Evolutionary conservation across 139 green algal species (phyloP).

Genomic region (Raphidocelis subcapitata): DNA sequence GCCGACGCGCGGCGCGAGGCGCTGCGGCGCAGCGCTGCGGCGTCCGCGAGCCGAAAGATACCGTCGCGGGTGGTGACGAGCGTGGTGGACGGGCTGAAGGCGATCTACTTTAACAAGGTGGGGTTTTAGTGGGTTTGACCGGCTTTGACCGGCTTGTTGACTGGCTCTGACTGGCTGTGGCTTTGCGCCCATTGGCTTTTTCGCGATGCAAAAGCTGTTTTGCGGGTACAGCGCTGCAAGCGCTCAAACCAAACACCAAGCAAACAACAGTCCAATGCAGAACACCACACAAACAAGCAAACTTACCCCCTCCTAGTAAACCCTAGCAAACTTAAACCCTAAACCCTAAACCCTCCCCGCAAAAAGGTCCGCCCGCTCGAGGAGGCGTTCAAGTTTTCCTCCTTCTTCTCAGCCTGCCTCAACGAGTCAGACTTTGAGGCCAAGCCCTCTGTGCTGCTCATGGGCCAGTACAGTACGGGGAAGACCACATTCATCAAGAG

Average conservation of each 20-base stretch:
- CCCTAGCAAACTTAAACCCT: too few relatives aligned
- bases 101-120: constrained; percentile 93
- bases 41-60: constrained; percentile 32
- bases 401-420: constrained; percentile 86
- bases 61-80: constrained; percentile 71
- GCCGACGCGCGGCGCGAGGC: too few relatives aligned
- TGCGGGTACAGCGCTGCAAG: too few relatives aligned
- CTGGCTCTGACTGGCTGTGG: too few relatives aligned
- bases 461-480: constrained; percentile 97
- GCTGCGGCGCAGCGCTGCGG: neutral
- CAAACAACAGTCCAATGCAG: too few relatives aligned
- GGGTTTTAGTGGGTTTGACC: too few relatives aligned
- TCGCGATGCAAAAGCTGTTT: neutral
- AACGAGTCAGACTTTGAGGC: constrained; percentile 93
- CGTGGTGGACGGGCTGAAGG: constrained; percentile 90
- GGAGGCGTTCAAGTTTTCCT: constrained; percentile 89
- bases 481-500: constrained; percentile 99
- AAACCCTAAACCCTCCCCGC: too few relatives aligned
- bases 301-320: too few relatives aligned
- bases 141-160: too few relatives aligned
- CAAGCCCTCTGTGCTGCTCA: constrained; percentile 94
- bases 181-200: too few relatives aligned
- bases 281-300: too few relatives aligned
- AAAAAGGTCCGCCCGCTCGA: constrained; percentile 83
- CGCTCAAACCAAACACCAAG: too few relatives aligned